Conservation (phyloP, 1,284 basidiomycete genomes). For the Leccinum griseonigrum region DNA sequence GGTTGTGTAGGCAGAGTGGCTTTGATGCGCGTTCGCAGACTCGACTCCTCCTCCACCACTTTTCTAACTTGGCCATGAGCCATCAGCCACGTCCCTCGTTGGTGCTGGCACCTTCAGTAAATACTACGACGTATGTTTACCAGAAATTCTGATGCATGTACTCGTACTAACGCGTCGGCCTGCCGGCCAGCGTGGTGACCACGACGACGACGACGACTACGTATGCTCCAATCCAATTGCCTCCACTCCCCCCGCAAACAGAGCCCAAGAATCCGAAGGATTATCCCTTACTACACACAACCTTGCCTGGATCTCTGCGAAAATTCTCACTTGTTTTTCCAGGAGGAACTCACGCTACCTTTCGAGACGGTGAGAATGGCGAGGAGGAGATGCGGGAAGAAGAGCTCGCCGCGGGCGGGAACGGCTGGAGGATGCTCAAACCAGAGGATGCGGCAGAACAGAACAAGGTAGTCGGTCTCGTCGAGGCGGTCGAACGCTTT, state of each 20-base stretch:
- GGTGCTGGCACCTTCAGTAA: conserved; percentile 70
- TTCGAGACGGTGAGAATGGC: conserved; percentile 62
- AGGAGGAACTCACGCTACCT: conserved; percentile 72
- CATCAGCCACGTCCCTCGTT: conserved; percentile 58
- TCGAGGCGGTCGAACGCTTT: conserved; percentile 77
- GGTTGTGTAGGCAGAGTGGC: conserved; percentile 36
- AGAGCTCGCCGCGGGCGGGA: conserved; percentile 61
- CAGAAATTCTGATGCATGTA: conserved; percentile 1
- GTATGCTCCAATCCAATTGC: conserved; percentile 78
- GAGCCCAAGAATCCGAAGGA: conserved; percentile 75
- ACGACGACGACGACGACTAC: conserved; percentile 83
- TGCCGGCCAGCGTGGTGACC: conserved; percentile 66
- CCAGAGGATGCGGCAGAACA: conserved; percentile 55
- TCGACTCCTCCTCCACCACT: conserved; percentile 19
- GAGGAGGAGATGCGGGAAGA: conserved; percentile 70
- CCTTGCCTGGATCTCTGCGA: conserved; percentile 64
- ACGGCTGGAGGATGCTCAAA: conserved; percentile 71
- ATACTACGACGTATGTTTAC: conserved; percentile 66
- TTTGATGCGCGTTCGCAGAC: conserved; percentile 33
- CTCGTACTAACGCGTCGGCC: conserved; percentile 28
- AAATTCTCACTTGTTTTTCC: conserved; percentile 76
- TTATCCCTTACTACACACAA: conserved; percentile 72
- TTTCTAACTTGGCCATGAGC: conserved; percentile 45
- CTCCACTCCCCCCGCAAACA: conserved; percentile 61
- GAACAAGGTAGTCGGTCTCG: conserved; percentile 56